phyloP scores from a whole-genome alignment of 2,329 filamentous ascomycete genomes.

The Colletotrichum tropicale region DNA sequence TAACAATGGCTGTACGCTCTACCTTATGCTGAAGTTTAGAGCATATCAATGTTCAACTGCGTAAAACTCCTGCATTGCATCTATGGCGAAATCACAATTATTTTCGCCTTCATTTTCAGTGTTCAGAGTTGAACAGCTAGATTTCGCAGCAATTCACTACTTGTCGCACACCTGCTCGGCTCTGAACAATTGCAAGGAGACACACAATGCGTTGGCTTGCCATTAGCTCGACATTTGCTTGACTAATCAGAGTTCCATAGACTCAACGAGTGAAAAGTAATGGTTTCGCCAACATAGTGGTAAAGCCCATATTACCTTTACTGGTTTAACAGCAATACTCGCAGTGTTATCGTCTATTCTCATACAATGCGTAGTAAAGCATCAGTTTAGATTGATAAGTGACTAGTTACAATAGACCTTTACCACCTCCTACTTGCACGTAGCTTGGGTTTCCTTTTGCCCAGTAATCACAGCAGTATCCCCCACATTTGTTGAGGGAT shows the following conservation, averaged over 20 bases:
- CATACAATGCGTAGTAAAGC: not conserved
- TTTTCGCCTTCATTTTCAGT: not conserved
- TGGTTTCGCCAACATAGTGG: not conserved
- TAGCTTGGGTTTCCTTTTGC: not conserved
- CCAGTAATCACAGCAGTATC: not conserved
- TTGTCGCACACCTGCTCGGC: not conserved
- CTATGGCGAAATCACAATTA: not conserved
- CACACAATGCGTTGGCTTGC: not conserved
- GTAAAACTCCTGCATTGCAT: not conserved
- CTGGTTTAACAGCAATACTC: not conserved
- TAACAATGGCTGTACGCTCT: not conserved
- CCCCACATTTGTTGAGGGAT: not conserved
- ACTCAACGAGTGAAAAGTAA: not conserved
- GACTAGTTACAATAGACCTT: rapidly evolving
- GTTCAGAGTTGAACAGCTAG: not conserved
- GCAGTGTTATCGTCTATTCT: not conserved
- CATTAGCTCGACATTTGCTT: not conserved
- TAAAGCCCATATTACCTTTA: not conserved
- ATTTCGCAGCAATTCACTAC: not conserved
- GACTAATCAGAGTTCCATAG: not conserved
- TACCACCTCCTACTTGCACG: not conserved
- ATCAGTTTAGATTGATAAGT: not conserved
- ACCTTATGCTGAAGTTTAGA: not conserved
- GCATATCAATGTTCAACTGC: rapidly evolving
- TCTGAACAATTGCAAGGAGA: not conserved